Conservation (phyloP, 345 rosid genomes). For the Raphanus sativus region DNA sequence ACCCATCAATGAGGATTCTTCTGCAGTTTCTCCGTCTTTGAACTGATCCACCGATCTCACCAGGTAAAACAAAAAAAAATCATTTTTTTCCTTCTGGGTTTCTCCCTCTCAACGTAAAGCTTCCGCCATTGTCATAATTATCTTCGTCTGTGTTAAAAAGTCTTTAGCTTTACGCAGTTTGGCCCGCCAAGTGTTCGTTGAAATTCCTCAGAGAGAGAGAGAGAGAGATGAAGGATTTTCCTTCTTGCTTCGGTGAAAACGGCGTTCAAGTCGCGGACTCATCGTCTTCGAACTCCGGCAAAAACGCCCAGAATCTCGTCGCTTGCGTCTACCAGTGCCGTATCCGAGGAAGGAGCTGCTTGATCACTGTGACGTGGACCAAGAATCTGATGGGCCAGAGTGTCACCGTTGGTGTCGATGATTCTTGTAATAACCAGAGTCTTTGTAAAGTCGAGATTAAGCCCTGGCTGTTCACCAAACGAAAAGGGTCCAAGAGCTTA, state of each 20-base stretch:
- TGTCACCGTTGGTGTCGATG: slow-evolving; percentile 65
- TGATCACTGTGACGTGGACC: slow-evolving; percentile 81
- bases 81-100: not conserved
- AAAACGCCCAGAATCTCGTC: slow-evolving; percentile 75
- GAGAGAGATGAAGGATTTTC: slow-evolving; percentile 77
- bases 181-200: slow-evolving; percentile 28
- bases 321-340: slow-evolving; percentile 75
- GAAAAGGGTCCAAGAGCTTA: slow-evolving; percentile 64
- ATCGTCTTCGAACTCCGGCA: slow-evolving; percentile 56
- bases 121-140: slow-evolving; percentile 6
- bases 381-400: slow-evolving; percentile 89
- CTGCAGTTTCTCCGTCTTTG: slow-evolving; percentile 1
- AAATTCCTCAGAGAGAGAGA: slow-evolving; percentile 24
- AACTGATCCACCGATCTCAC: not conserved
- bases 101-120: slow-evolving; percentile 1
- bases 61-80: slow-evolving; percentile 9
- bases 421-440: slow-evolving; percentile 56
- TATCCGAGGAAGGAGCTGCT: slow-evolving; percentile 55
- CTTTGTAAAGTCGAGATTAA: slow-evolving; percentile 83
- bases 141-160: not conserved
- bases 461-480: slow-evolving; percentile 85
- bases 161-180: slow-evolving; percentile 6
- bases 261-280: slow-evolving; percentile 94
- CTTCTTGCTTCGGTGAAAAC: slow-evolving; percentile 95
- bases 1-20: not conserved